Evolutionary conservation across 164 flowering plant species (phyloP).

Genomic region (Cinnamomum chago): DNA sequence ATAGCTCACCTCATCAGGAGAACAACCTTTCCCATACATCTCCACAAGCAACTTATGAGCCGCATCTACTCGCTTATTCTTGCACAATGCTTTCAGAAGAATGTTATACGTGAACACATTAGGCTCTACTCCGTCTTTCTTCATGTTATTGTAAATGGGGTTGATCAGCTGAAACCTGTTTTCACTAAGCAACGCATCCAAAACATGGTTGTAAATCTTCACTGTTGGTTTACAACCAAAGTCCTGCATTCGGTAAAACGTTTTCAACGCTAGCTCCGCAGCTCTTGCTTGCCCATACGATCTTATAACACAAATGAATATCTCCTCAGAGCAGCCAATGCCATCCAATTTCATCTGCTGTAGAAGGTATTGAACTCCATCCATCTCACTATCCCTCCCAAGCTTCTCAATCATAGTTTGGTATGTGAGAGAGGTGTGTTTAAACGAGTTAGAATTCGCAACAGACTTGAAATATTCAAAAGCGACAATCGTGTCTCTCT

Average conservation of each 20-base stretch:
- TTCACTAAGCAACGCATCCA: slow-evolving; percentile 71
- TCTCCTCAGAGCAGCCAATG: slow-evolving; percentile 48
- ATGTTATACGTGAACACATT: slow-evolving; percentile 78
- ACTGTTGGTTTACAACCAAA: slow-evolving; percentile 63
- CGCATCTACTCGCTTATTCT: slow-evolving; percentile 58
- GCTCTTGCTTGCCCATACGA: slow-evolving; percentile 41
- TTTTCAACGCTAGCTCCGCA: slow-evolving; percentile 68
- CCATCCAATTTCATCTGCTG: slow-evolving; percentile 86
- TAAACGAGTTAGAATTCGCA: slow-evolving; percentile 45
- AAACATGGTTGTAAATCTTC: slow-evolving; percentile 71
- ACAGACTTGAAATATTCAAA: slow-evolving; percentile 58
- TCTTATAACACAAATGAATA: slow-evolving; percentile 51
- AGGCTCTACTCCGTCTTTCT: slow-evolving; percentile 70
- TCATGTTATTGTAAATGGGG: slow-evolving; percentile 65
- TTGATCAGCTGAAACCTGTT: slow-evolving; percentile 66
- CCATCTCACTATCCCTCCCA: slow-evolving; percentile 41
- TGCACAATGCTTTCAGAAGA: slow-evolving; percentile 81
- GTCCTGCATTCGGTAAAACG: slow-evolving; percentile 67
- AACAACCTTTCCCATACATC: slow-evolving; percentile 67
- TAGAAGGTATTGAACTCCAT: slow-evolving; percentile 64
- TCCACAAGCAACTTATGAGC: slow-evolving; percentile 67
- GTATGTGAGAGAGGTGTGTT: slow-evolving; percentile 67
- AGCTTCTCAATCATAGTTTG: slow-evolving; percentile 63
- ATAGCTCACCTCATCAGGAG: slow-evolving; percentile 71
- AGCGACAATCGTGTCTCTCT: slow-evolving; percentile 44